Conservation (phyloP, 139 green algal species). For the Coelastrella sp. region DNA sequence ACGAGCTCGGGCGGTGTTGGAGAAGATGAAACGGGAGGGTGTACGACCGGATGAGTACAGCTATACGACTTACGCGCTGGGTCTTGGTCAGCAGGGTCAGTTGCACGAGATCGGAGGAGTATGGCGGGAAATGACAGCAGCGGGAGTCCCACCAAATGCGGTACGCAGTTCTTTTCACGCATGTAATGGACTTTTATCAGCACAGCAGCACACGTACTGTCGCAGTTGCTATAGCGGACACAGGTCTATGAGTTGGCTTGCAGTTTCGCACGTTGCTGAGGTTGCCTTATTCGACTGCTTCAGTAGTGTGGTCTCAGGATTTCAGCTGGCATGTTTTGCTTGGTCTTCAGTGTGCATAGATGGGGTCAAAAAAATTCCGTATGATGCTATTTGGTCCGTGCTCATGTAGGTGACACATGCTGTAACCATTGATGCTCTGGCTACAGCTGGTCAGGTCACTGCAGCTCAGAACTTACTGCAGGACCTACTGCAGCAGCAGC, state of each 20-base stretch:
- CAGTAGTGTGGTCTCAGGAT: not conserved
- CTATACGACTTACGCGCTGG: conserved; percentile 64
- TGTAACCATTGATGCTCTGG: conserved; percentile 39
- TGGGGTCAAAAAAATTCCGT: too few species aligned
- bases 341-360: too few species aligned
- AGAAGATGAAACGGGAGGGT: conserved; percentile 57
- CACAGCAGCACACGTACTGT: too few species aligned
- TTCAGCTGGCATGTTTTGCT: not conserved
- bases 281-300: not conserved
- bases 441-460: not conserved
- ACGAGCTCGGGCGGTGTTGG: conserved; percentile 51
- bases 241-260: not conserved
- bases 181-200: too few species aligned
- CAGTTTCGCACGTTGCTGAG: not conserved
- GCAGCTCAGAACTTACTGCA: not conserved
- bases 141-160: conserved; percentile 36
- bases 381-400: too few species aligned
- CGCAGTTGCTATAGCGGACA: too few species aligned
- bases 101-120: conserved; percentile 42
- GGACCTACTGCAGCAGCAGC: conserved; percentile 17
- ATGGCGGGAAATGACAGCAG: conserved; percentile 53
- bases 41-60: conserved; percentile 65
- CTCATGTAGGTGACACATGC: conserved; percentile 39
- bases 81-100: conserved; percentile 37
- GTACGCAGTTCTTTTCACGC: too few species aligned